Conservation (phyloP, 495 filamentous ascomycete species). For the Letharia lupina region DNA sequence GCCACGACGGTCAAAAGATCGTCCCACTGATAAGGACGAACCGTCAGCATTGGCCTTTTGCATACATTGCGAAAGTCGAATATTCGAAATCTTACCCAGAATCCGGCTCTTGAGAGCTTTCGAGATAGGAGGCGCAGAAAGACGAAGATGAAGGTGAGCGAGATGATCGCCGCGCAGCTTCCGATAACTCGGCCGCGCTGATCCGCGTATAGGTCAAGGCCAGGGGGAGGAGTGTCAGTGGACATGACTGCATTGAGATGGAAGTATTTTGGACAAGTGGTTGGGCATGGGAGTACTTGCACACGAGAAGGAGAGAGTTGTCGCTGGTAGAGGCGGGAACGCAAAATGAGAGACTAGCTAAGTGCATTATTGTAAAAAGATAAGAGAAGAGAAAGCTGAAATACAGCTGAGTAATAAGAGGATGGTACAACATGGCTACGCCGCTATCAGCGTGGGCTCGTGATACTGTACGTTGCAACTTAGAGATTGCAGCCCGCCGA, state of each 20-base stretch:
- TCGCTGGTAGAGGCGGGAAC: neutral
- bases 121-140: slow-evolving; percentile 14
- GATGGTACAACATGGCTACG: neutral
- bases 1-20: slow-evolving; percentile 17
- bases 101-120: slow-evolving; percentile 12
- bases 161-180: slow-evolving; percentile 3
- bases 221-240: neutral
- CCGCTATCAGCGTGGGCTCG: neutral
- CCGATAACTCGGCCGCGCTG: slow-evolving; percentile 15
- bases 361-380: neutral
- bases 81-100: slow-evolving; percentile 5
- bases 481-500: no score
- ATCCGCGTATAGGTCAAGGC: neutral
- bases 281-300: neutral
- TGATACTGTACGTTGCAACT: no score
- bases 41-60: no score
- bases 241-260: neutral
- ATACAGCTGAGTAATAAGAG: neutral
- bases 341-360: neutral
- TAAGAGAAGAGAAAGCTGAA: neutral
- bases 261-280: neutral
- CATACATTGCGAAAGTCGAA: neutral
- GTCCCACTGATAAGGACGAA: slow-evolving; percentile 16
- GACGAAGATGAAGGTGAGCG: slow-evolving; percentile 9
- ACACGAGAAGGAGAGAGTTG: neutral